Percentiles rank a stretch among this genome's conserved stretches.
These are phyloP conservation scores for Castanea crenata DNA, from an alignment of 306 rosid genomes.

Conservation along the genomic window DNA sequence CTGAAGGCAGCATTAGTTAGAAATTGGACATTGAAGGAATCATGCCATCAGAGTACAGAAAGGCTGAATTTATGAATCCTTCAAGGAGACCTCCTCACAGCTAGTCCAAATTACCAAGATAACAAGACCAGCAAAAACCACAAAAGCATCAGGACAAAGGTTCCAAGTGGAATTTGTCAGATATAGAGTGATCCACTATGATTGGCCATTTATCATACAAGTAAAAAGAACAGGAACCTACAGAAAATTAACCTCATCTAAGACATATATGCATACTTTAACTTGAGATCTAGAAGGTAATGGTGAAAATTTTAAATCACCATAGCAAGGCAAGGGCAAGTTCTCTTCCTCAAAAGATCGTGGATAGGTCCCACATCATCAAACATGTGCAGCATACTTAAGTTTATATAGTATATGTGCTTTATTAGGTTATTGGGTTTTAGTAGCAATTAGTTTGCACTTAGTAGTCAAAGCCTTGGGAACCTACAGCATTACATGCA, in stretches of 20 bases:
- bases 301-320: constrained; percentile 4
- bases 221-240: neutral
- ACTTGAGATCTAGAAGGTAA: neutral
- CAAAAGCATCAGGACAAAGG: neutral
- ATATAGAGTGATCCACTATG: neutral
- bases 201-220: neutral
- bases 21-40: constrained; percentile 1
- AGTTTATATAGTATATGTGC: neutral
- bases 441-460: too few relatives aligned
- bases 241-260: neutral
- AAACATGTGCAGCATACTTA: neutral
- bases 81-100: neutral
- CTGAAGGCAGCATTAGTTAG: constrained; percentile 32
- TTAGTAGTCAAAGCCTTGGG: too few relatives aligned
- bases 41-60: neutral
- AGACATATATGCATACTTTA: neutral
- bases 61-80: neutral
- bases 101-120: neutral
- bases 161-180: neutral
- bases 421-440: too few relatives aligned
- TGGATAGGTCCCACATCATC: neutral
- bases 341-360: neutral
- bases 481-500: neutral
- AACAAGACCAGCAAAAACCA: neutral
- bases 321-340: neutral